Percentiles rank a stretch among this genome's conserved stretches.
Conservation (phyloP, 2,329 filamentous ascomycete species). For the Huntiella moniliformis region DNA sequence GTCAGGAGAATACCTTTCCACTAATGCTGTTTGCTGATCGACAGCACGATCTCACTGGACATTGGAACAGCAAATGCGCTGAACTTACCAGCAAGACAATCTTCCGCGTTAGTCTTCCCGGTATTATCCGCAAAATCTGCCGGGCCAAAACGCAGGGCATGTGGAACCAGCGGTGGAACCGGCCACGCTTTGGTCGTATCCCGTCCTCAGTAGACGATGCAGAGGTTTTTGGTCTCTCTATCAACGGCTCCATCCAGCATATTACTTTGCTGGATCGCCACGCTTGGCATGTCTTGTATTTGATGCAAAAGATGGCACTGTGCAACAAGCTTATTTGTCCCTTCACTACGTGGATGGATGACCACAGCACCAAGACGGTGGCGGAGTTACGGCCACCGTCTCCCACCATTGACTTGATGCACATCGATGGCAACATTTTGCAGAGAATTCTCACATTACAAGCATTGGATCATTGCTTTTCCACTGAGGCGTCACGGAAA, state of each 20-base stretch:
- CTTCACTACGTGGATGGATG: not conserved
- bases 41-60: conserved; percentile 27
- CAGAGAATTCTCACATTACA: conserved; percentile 30
- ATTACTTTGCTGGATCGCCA: conserved; percentile 46
- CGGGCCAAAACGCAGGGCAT: conserved; percentile 32
- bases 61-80: conserved; percentile 30
- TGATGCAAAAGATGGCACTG: conserved; percentile 51
- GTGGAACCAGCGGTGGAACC: conserved; percentile 24
- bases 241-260: conserved; percentile 51
- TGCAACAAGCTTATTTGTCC: conserved; percentile 6
- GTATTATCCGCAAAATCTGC: conserved; percentile 37
- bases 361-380: not conserved
- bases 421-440: conserved; percentile 50
- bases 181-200: conserved; percentile 24
- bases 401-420: conserved; percentile 28
- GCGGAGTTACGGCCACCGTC: conserved; percentile 13
- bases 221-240: conserved; percentile 43
- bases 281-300: conserved; percentile 49
- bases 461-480: conserved; percentile 26
- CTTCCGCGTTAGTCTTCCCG: conserved; percentile 37
- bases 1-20: conserved; percentile 17
- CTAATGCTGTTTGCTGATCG: conserved; percentile 30
- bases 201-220: conserved; percentile 25
- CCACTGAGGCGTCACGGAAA: conserved; percentile 17
- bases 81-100: conserved; percentile 26